Evolutionary conservation across 2,329 filamentous ascomycete genomes (phyloP).

Genomic region (Rhynchosporium graminicola): DNA sequence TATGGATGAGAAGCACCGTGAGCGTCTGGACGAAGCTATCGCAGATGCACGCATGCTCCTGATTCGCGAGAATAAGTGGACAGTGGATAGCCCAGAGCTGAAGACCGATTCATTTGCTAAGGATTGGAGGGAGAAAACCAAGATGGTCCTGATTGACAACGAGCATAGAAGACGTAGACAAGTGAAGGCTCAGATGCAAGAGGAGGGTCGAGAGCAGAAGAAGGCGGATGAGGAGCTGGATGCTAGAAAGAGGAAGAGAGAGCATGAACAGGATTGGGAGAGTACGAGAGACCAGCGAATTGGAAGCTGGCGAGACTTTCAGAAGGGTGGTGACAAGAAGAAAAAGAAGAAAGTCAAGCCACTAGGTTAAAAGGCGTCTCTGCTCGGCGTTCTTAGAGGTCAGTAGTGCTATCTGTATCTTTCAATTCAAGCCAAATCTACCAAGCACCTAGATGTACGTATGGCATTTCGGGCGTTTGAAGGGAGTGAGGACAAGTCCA

Average conservation of each 20-base stretch:
- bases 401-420: conserved; percentile 17
- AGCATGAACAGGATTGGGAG: conserved; percentile 96
- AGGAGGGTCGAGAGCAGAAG: conserved; percentile 87
- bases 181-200: conserved; percentile 92
- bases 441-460: too few species aligned
- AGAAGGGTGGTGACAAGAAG: conserved; percentile 68
- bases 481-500: too few species aligned
- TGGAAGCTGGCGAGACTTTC: conserved; percentile 89
- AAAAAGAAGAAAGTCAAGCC: conserved; percentile 61
- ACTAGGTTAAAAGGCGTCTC: conserved; percentile 31
- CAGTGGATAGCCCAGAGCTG: conserved; percentile 81
- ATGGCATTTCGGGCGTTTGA: too few species aligned
- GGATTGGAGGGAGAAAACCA: conserved; percentile 88
- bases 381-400: conserved; percentile 15
- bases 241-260: conserved; percentile 78
- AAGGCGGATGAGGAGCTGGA: conserved; percentile 84
- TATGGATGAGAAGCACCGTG: conserved; percentile 91
- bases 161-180: conserved; percentile 82
- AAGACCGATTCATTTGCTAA: conserved; percentile 80
- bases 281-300: conserved; percentile 87
- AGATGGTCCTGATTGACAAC: conserved; percentile 88
- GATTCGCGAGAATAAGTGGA: conserved; percentile 93
- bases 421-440: neutral
- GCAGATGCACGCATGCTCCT: conserved; percentile 93
- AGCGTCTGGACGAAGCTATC: conserved; percentile 87